Evolutionary conservation across 2,329 filamentous ascomycete species (phyloP).

Genomic region (Cryphonectria japonica): DNA sequence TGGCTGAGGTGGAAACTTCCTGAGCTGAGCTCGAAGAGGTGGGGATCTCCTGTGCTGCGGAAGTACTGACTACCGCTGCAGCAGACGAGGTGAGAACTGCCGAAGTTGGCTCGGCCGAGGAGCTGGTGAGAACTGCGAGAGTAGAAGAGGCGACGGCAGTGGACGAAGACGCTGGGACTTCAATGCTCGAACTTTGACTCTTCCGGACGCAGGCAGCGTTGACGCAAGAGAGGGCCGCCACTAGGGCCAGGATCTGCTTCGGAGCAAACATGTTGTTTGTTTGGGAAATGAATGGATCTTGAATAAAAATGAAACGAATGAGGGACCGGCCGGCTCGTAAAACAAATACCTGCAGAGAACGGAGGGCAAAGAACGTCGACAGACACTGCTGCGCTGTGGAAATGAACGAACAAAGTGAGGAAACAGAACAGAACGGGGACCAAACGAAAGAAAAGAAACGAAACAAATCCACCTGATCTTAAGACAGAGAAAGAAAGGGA

Average conservation of each 20-base stretch:
- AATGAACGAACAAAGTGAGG: slow-evolving; percentile 8
- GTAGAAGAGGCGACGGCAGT: slow-evolving; percentile 11
- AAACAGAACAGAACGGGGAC: slow-evolving; percentile 3
- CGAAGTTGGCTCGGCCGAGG: neutral
- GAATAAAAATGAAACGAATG: slow-evolving; percentile 1
- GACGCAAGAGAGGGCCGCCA: slow-evolving; percentile 16
- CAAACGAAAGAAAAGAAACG: neutral
- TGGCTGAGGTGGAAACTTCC: neutral
- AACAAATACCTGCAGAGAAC: slow-evolving; percentile 1
- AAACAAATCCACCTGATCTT: slow-evolving; percentile 3
- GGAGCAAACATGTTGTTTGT: slow-evolving; percentile 24
- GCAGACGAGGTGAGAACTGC: neutral
- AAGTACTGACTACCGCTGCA: neutral
- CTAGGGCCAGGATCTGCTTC: slow-evolving; percentile 22
- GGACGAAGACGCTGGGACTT: slow-evolving; percentile 1
- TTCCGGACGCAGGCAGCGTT: slow-evolving; percentile 25
- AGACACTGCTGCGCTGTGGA: slow-evolving; percentile 12
- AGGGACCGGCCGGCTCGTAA: slow-evolving; percentile 8
- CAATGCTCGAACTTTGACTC: slow-evolving; percentile 3
- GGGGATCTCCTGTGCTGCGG: slow-evolving; percentile 6
- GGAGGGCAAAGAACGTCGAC: slow-evolving; percentile 12
- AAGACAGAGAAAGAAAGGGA: neutral
- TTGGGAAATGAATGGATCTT: neutral
- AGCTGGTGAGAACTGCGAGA: slow-evolving; percentile 2
- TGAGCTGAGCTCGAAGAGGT: slow-evolving; percentile 1